Base-by-base conservation (phyloP, 371 early-diverging fungal species). In the Rhizomucor pusillus region DNA sequence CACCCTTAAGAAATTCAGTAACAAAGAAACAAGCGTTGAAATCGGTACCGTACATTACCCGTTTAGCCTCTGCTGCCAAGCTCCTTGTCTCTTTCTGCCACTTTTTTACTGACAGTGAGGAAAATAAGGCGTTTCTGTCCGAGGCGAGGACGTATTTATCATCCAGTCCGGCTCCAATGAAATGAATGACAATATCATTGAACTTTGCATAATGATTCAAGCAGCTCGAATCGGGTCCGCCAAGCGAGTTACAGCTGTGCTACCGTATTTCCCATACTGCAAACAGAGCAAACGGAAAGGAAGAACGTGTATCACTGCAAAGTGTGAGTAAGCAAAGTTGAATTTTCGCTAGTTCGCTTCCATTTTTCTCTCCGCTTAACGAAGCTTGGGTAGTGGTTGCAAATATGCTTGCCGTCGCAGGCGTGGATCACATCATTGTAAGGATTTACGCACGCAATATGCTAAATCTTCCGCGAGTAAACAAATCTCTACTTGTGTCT, bases 221-320 rank as follows among this genome's bases (percentile, higher is more conserved):
- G 95, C 97, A 47, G 94, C 95, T 65, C 90, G 89, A 67, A 86
- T 89, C 54, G 88, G 96, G 7, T 88, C 89, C 14, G 93, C 95
- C n/a, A 84, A 87, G 60, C 80, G 94, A 53, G 88, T 97, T 66
- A 85, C 92, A 44, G 92, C 90, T 34, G 89, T 92, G 41, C 75
- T 98, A 52, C 98, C 98, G 39, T 98, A 95, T 69, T 94, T 94
- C 63, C 98, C 98, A 16, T 98, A 98, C 81, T 90, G 90, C 36
- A 95, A 94, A 73, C 97, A 96, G 69, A 88, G 89, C 70, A 97
- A 97, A 77, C 93, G 94, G 84, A 95, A 98, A 79, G 94, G 92
- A 79, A 86, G 98, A 66, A 93, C 92, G 9, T 90, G 95, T 41
- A 96, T 98, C 54, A 89, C 95, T 46, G 96, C 97, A 49, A 96